Evolutionary conservation across 2,329 filamentous ascomycete species (phyloP), one percentile per base, ranked within the genome.

Genomic region (Colletotrichum horii): DNA sequence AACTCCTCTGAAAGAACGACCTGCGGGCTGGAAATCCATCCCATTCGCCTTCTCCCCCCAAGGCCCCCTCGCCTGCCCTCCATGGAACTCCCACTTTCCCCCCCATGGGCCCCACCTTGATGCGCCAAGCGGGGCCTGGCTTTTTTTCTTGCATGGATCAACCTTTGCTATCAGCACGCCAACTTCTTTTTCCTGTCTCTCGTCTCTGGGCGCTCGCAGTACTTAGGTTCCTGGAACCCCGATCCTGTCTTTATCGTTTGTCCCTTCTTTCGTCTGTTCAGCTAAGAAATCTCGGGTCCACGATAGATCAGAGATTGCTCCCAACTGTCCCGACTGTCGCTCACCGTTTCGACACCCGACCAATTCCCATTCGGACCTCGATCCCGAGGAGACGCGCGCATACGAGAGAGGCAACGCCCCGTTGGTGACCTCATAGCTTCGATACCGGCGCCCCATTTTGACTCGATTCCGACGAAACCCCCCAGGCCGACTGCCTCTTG

Each of bases 141-240:
- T 62, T 72, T 75, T 74, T 70, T 74, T 74, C 24, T 70, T 64
- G 69, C 69, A 68, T 68, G 73, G 69, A 67, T 75, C 32, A 75
- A 73, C 69, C 73, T 68, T 64, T 64, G 64, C 64, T 75, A 75
- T 75, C 70, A 75, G 69, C 30, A 68, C 70, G 70, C 73, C 73
- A 72, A 73, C 62, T 68, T 73, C 69, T 73, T 75, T 72, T 58
- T 67, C 73, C 36, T 34, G 60, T 75, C 34, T 34, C 30, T 62
- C 28, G 66, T 71, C 70, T 8, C 61, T 74, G 43, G 67, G 48
- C 38, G 30, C 68, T 60, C 58, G 58, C 58, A 22, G 16, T 75
- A 75, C 73, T 73, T 73, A 75, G 73, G 32, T 68, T 72, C 73
- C 73, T 56, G 64, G 64, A 66, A 64, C 73, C 73, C 73, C 73